These are phyloP conservation scores for Colletotrichum phormii DNA, from an alignment of 2,329 filamentous ascomycete species.

Conservation along the genomic window DNA sequence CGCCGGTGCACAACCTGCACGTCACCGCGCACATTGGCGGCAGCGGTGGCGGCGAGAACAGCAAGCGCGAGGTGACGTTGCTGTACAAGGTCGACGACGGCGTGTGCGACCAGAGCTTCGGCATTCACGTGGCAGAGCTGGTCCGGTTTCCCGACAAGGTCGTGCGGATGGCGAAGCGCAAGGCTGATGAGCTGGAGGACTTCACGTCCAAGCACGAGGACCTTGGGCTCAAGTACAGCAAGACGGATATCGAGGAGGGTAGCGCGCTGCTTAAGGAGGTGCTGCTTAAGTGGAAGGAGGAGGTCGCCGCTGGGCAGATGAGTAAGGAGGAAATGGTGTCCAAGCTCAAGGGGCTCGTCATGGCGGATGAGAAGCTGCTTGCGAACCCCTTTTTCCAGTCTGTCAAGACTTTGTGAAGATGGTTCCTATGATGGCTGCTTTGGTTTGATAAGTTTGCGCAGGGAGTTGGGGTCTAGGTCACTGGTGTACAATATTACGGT, in stretches of 20 bases:
- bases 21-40: slow-evolving; percentile 92
- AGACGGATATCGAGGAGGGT: slow-evolving; percentile 90
- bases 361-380: slow-evolving; percentile 73
- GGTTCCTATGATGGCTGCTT: neutral
- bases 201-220: slow-evolving; percentile 84
- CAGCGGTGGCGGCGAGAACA: slow-evolving; percentile 53
- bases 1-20: slow-evolving; percentile 91
- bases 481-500: slow-evolving; percentile 2
- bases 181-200: slow-evolving; percentile 97
- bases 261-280: slow-evolving; percentile 87
- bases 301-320: slow-evolving; percentile 71
- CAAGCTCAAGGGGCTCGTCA: slow-evolving; percentile 83
- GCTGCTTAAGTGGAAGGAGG: slow-evolving; percentile 86
- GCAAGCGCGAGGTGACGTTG: slow-evolving; percentile 88
- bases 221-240: slow-evolving; percentile 72
- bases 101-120: slow-evolving; percentile 96
- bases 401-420: slow-evolving; percentile 63
- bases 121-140: slow-evolving; percentile 97
- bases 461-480: slow-evolving; percentile 8
- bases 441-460: neutral
- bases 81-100: slow-evolving; percentile 97
- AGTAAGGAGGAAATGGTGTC: slow-evolving; percentile 81
- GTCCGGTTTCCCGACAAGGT: slow-evolving; percentile 98
- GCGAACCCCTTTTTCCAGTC: slow-evolving; percentile 79
- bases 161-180: slow-evolving; percentile 98